Conservation (phyloP, 257 asterid genomes). For the Petunia axillaris region DNA sequence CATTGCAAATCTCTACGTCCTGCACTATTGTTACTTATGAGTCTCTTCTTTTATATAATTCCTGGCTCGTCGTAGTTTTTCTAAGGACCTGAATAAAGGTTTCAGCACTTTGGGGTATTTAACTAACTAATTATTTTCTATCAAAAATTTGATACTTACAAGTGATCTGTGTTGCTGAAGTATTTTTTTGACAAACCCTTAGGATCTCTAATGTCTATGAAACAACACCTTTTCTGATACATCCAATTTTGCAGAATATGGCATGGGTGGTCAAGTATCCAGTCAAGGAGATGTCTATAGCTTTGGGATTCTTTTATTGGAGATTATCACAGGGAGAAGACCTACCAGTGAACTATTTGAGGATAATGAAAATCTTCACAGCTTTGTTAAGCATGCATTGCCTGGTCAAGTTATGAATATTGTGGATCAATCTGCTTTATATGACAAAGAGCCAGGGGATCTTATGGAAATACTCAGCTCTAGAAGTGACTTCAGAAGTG, state of each 20-base stretch:
- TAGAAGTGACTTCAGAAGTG: neutral
- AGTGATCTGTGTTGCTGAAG: neutral
- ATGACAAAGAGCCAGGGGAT: constrained; percentile 24
- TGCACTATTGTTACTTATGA: neutral
- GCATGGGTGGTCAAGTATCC: constrained; percentile 40
- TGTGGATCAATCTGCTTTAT: constrained; percentile 39
- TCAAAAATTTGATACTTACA: neutral
- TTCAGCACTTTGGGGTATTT: neutral
- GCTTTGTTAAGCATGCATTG: constrained; percentile 29
- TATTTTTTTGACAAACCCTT: neutral
- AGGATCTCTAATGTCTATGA: neutral
- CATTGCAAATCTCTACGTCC: constrained; percentile 4
- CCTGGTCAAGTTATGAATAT: constrained; percentile 29
- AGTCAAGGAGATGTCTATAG: constrained; percentile 49
- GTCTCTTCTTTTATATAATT: neutral
- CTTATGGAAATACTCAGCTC: neutral
- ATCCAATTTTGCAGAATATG: constrained; percentile 40
- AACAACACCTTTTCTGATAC: constrained; percentile 9
- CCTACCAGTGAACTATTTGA: constrained; percentile 40
- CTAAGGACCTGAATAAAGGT: neutral
- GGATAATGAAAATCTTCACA: constrained; percentile 39
- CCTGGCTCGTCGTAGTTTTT: neutral
- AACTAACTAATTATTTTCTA: neutral
- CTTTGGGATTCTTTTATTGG: constrained; percentile 46
- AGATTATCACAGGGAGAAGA: constrained; percentile 45